Evolutionary conservation across 2,329 filamentous ascomycete genomes (phyloP).

Genomic region (Cytospora chrysosperma): DNA sequence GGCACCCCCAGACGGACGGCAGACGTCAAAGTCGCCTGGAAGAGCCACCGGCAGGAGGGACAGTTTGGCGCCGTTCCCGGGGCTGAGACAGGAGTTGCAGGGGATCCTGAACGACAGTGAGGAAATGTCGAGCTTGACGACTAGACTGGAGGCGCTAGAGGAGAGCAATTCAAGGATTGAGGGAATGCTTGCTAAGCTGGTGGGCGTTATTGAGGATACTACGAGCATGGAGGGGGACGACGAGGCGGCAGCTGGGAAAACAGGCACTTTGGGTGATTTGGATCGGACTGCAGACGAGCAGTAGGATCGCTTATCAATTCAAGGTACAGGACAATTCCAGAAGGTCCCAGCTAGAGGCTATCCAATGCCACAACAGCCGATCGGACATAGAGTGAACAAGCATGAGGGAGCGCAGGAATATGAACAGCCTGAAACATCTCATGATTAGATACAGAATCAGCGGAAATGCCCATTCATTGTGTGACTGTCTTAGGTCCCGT

Average conservation of each 20-base stretch:
- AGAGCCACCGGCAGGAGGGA: slow-evolving; percentile 41
- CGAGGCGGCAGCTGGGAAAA: slow-evolving; percentile 28
- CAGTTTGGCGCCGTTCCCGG: slow-evolving; percentile 54
- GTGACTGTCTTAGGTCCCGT: background rate
- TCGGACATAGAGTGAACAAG: background rate
- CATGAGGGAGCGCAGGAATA: background rate
- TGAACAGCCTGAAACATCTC: background rate
- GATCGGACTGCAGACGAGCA: slow-evolving; percentile 22
- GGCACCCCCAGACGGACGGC: slow-evolving; percentile 1
- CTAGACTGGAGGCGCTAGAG: slow-evolving; percentile 51
- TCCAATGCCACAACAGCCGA: background rate
- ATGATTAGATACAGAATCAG: background rate
- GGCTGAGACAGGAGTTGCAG: slow-evolving; percentile 50
- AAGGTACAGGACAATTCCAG: background rate
- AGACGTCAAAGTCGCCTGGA: slow-evolving; percentile 26
- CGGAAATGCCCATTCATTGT: background rate
- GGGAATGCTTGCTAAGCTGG: slow-evolving; percentile 43
- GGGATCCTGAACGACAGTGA: slow-evolving; percentile 48
- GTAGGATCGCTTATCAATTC: background rate
- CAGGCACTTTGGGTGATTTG: slow-evolving; percentile 19
- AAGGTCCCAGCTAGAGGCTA: background rate
- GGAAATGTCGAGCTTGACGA: slow-evolving; percentile 44
- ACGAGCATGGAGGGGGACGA: slow-evolving; percentile 28
- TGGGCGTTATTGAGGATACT: slow-evolving; percentile 29
- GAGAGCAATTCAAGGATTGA: slow-evolving; percentile 49